Conservation (phyloP, 108 stramenopile genomes). For the Skeletonema tropicum region DNA sequence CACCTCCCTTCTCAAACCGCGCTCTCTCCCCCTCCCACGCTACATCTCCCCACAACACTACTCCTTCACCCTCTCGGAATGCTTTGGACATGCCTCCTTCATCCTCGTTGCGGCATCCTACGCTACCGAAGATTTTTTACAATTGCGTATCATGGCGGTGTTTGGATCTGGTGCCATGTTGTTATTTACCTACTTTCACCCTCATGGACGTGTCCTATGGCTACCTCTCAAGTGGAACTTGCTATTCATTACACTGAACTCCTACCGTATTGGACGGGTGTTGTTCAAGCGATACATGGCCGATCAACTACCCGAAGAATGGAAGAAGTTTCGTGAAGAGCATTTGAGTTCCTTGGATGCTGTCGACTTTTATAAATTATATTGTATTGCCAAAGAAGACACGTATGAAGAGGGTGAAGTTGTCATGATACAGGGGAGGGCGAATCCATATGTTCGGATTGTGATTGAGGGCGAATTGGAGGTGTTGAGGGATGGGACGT, state of each 20-base stretch:
- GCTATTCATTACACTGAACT: constrained; percentile 79
- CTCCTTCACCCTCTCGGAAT: constrained; percentile 70
- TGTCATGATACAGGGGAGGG: constrained; percentile 48
- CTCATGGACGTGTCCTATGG: constrained; percentile 86
- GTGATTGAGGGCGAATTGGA: constrained; percentile 74
- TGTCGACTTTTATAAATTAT: constrained; percentile 69
- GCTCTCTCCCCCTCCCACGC: constrained; percentile 74
- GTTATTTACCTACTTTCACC: constrained; percentile 89
- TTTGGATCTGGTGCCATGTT: constrained; percentile 77
- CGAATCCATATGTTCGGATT: constrained; percentile 70
- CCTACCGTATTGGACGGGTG: constrained; percentile 66
- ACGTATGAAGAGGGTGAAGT: constrained; percentile 59
- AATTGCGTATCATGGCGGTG: constrained; percentile 77
- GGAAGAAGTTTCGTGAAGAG: constrained; percentile 56
- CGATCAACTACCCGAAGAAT: constrained; percentile 47
- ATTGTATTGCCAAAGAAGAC: constrained; percentile 52
- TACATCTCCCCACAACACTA: constrained; percentile 75
- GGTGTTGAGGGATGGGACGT: constrained; percentile 67
- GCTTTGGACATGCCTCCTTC: constrained; percentile 79
- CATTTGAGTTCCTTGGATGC: constrained; percentile 74
- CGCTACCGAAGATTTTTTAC: constrained; percentile 75
- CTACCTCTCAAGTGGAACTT: constrained; percentile 87
- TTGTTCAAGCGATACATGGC: constrained; percentile 59
- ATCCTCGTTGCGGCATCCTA: constrained; percentile 83
- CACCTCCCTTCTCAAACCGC: constrained; percentile 52